Base-by-base conservation (phyloP, 768 basidiomycete species). In the Baorangia bicolor region DNA sequence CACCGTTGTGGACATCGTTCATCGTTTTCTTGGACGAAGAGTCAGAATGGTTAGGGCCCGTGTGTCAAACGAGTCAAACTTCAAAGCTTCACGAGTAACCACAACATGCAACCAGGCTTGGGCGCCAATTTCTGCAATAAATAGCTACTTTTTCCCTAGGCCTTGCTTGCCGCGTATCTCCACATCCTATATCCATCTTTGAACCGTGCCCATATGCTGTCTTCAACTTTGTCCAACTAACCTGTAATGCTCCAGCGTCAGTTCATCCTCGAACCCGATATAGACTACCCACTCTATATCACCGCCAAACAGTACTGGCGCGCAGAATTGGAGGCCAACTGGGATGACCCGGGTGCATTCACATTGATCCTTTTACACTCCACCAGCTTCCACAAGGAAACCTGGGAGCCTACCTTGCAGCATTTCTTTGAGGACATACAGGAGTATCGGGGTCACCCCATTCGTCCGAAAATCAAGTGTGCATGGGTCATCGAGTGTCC, bases 301-400 rank as follows among this genome's bases (percentile, higher is more conserved):
- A 79, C 78, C 9, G 85, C 83, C 16, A 86, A 85, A 64, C 78
- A 82, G 44, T 84, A 83, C 61, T 82, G 79, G 79, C 56, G 73
- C 27, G 66, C 75, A 3, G 73, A 73, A 28, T 71, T 77, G 49
- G 75, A 75, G 25, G 64, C 59, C 1, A 62, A 78, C 51, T 60
- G 62, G 42, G 50, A 61, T 9, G 73, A 80, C 61, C 73, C 72
- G 7, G 70, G 77, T 34, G 83, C 79, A 5, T 64, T 81, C 55
- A 87, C 86, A 0, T 73, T 87, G 33, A 71, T 88, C 31, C 63
- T 86, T n/a, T 71, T 87, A 2, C 87, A 88, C 65, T 82, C 85
- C 5, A 88, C 87, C 2, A 85, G 86, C 66, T 88, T 86, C 62
- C 86, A 87, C 72, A 88, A 88, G 66, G 87, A 89, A 70, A 84